Base-by-base conservation (phyloP, 1,284 basidiomycete genomes). In the Sporisorium sorghi region DNA sequence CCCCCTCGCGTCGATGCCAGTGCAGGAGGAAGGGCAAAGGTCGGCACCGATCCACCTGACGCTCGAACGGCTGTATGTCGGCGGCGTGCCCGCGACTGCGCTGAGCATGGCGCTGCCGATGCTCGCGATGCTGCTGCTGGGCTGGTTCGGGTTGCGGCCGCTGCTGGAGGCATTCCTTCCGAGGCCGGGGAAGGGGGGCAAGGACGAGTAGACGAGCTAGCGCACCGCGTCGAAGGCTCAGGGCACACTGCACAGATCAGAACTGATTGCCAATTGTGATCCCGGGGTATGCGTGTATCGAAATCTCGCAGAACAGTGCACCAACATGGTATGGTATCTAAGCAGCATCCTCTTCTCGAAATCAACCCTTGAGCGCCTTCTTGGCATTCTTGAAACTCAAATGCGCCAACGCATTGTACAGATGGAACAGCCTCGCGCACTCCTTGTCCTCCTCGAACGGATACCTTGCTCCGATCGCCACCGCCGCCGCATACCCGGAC, bases 401-500 rank as follows among this genome's bases (percentile, higher is more conserved):
- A 83, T 86, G 86, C 43, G 86, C 85, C 32, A 86, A 75, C 1
- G 83, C 87, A 33, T 88, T 83, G 63, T 87, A 88, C 37, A 89
- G 82, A 56, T 85, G 84, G 76, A 89, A 89, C 37, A 88, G 81
- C 26, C 88, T 87, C 44, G 82, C 82, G 51, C 79, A 84, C n/a
- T 86, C 83, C 28, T 84, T 76, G 33, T 85, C 83, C 32, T 84
- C 73, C 28, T 83, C 76, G 55, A 84, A 81, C 46, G 86, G 86
- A 75, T 87, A 88, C 24, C 86, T 83, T 0, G 88, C 89, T 2
- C 89, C 89, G 5, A 90, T 84, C 43, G 86, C 82, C 74, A 90
- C 89, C 2, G 89, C 89, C 3, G 89, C 89, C 0, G 88, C 87
- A 68, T 90, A 88, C 10, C 89, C 89, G 5, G 87, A 88, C 7